Evolutionary conservation across 495 filamentous ascomycete species (phyloP).

Genomic region (Lasiosphaeriaceae sp.): DNA sequence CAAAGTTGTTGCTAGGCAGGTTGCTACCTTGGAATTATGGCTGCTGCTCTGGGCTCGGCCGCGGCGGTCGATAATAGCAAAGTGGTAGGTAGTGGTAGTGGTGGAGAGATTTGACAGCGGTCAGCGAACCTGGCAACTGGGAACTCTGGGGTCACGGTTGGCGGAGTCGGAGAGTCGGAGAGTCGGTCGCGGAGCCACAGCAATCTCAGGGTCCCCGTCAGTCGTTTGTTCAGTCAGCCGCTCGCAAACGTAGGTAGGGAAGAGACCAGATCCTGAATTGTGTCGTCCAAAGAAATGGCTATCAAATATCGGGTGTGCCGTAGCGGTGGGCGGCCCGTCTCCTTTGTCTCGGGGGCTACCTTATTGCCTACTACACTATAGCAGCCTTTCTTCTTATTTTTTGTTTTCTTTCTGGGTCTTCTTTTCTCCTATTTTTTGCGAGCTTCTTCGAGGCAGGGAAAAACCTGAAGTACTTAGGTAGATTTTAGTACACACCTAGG

Average conservation of each 20-base stretch:
- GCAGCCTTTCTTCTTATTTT: not conserved
- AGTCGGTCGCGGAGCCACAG: not conserved
- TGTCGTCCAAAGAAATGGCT: not conserved
- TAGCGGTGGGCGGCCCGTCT: not conserved
- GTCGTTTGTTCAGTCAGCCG: not conserved
- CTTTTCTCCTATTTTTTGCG: not conserved
- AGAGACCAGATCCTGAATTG: not conserved
- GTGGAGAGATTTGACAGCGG: conserved; percentile 1
- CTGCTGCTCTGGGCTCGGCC: not conserved
- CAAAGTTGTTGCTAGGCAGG: too few relatives aligned
- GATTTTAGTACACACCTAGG: not conserved
- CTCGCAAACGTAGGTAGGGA: too few relatives aligned
- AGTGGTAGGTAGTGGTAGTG: not conserved
- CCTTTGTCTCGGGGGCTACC: not conserved
- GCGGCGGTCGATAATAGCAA: too few relatives aligned
- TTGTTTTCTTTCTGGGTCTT: not conserved
- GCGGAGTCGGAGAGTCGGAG: not conserved
- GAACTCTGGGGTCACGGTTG: not conserved
- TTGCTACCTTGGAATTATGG: not conserved
- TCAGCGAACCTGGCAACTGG: not conserved
- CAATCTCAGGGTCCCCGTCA: conserved; percentile 2
- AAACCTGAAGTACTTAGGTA: not conserved
- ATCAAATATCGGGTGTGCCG: not conserved
- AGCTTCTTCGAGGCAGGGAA: too few relatives aligned
- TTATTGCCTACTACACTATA: not conserved